These are phyloP conservation scores for Colletotrichum graminicola DNA, from an alignment of 2,329 filamentous ascomycete species.

Conservation along the genomic window DNA sequence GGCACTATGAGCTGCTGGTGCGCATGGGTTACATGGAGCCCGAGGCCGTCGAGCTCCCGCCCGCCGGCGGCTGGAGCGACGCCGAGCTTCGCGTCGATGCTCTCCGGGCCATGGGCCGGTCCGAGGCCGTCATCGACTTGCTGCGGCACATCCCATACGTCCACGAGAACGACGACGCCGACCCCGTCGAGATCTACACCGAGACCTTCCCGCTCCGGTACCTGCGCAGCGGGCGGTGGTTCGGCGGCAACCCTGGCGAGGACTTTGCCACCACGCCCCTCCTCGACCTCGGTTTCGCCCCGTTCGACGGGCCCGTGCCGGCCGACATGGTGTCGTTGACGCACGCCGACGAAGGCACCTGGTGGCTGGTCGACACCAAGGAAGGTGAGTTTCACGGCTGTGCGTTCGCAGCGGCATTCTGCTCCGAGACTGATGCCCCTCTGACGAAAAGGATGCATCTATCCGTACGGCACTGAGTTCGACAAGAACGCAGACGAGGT, in stretches of 20 bases:
- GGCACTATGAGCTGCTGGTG: slow-evolving; percentile 39
- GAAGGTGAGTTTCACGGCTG: slow-evolving; percentile 21
- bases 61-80: slow-evolving; percentile 38
- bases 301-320: slow-evolving; percentile 40
- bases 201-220: slow-evolving; percentile 40
- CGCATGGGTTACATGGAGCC: slow-evolving; percentile 38
- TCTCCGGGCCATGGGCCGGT: slow-evolving; percentile 42
- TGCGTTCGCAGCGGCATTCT: not conserved
- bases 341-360: slow-evolving; percentile 37
- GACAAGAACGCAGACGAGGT: slow-evolving; percentile 15
- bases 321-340: slow-evolving; percentile 39
- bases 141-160: slow-evolving; percentile 38
- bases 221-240: slow-evolving; percentile 39
- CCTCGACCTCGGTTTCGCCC: slow-evolving; percentile 37
- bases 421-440: not conserved
- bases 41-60: slow-evolving; percentile 26
- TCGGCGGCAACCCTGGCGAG: slow-evolving; percentile 16
- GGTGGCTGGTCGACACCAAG: slow-evolving; percentile 39
- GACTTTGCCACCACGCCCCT: slow-evolving; percentile 27
- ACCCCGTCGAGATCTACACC: slow-evolving; percentile 35
- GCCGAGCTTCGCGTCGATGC: slow-evolving; percentile 37
- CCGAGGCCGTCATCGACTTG: slow-evolving; percentile 36
- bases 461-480: slow-evolving; percentile 38
- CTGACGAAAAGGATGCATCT: slow-evolving; percentile 24
- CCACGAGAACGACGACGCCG: slow-evolving; percentile 32